These are phyloP conservation scores for Dryas integrifolia DNA, from an alignment of 331 rosid genomes.

Conservation along the genomic window DNA sequence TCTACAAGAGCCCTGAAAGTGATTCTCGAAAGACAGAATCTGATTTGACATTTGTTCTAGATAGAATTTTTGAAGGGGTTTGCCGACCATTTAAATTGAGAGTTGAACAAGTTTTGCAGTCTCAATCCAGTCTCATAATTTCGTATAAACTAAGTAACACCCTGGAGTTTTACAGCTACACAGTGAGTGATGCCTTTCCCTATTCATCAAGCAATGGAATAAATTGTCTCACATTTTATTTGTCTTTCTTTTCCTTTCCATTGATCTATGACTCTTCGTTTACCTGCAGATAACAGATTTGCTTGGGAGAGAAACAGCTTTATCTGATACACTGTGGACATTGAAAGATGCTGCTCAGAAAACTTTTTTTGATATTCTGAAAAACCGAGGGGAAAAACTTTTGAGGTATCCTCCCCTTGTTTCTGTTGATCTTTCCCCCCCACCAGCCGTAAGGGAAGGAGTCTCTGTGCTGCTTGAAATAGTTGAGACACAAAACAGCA, in stretches of 20 bases:
- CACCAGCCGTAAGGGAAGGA: conserved; percentile 94
- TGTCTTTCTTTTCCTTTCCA: not conserved
- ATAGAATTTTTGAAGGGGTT: conserved; percentile 98
- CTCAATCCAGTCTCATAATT: conserved; percentile 85
- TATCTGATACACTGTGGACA: conserved; percentile 76
- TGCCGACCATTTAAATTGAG: conserved; percentile 98
- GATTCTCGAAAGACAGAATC: conserved; percentile 57
- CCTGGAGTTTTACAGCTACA: conserved; percentile 87
- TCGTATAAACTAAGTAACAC: conserved; percentile 89
- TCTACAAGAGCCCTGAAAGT: conserved; percentile 47
- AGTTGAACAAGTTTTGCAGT: conserved; percentile 96
- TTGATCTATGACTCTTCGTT: conserved; percentile 29
- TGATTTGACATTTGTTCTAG: conserved; percentile 88
- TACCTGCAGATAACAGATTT: conserved; percentile 73
- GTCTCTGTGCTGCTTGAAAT: conserved; percentile 88
- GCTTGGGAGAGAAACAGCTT: conserved; percentile 87
- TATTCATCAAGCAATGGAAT: conserved; percentile 3
- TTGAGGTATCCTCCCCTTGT: conserved; percentile 91
- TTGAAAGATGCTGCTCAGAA: conserved; percentile 93
- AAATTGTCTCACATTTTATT: not conserved
- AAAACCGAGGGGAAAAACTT: conserved; percentile 86
- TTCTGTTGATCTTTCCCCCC: conserved; percentile 94
- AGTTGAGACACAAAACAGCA: conserved; percentile 72
- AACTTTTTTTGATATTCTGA: conserved; percentile 88
- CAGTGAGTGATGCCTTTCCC: conserved; percentile 53